Evolutionary conservation across 2,329 filamentous ascomycete genomes (phyloP).

Genomic region (Ascochyta viciae-villosae): DNA sequence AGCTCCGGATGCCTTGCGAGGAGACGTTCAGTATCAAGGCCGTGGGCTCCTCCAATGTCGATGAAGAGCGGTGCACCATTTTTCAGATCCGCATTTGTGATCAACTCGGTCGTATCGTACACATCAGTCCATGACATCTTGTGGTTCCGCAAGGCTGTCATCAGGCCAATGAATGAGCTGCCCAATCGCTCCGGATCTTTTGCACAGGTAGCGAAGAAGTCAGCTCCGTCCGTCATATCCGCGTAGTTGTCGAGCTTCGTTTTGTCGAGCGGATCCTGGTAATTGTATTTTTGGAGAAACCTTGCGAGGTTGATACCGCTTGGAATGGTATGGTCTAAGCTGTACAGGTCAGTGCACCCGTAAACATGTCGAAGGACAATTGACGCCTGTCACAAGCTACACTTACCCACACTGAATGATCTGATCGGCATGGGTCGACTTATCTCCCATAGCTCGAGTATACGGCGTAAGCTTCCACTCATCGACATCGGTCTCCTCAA

Average conservation of each 20-base stretch:
- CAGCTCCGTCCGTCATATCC: conserved; percentile 8
- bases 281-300: conserved; percentile 9
- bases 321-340: conserved; percentile 15
- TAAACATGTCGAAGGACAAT: no score
- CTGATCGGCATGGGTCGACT: conserved; percentile 3
- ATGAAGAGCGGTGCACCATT: conserved; percentile 7
- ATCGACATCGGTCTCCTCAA: conserved; percentile 10
- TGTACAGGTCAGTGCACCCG: neutral
- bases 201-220: conserved; percentile 17
- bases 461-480: conserved; percentile 11
- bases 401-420: conserved; percentile 13
- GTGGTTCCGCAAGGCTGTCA: conserved; percentile 12
- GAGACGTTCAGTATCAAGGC: conserved; percentile 9
- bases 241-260: conserved; percentile 15
- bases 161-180: conserved; percentile 12
- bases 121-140: conserved; percentile 19
- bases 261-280: conserved; percentile 14
- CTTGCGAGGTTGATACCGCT: conserved; percentile 11
- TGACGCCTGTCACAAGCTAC: neutral
- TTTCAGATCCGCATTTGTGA: conserved; percentile 2
- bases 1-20: conserved; percentile 9
- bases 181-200: conserved; percentile 11
- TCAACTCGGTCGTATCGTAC: conserved; percentile 12
- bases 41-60: conserved; percentile 18
- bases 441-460: conserved; percentile 8